Conservation (phyloP, 2,329 filamentous ascomycete species). For the Colletotrichum sp. region DNA sequence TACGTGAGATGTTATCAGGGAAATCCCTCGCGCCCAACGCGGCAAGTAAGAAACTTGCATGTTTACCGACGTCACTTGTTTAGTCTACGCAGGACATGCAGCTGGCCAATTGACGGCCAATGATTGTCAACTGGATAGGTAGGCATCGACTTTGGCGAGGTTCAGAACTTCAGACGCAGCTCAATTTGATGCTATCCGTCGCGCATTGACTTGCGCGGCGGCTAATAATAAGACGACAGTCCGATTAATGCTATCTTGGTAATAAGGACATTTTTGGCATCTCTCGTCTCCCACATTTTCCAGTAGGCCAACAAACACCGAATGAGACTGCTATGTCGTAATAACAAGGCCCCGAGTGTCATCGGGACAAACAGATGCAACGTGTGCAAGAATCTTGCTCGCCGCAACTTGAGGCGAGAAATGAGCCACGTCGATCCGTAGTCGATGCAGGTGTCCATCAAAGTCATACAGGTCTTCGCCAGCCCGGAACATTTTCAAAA, state of each 20-base stretch:
- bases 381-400: neutral
- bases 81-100: neutral
- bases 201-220: neutral
- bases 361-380: neutral
- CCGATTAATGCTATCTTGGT: neutral
- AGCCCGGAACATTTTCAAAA: neutral
- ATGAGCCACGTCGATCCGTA: neutral
- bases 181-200: neutral
- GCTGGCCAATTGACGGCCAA: neutral
- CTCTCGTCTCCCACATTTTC: neutral
- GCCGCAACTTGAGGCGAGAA: neutral
- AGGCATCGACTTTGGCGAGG: neutral
- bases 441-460: neutral
- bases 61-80: neutral
- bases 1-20: neutral
- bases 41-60: neutral
- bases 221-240: neutral
- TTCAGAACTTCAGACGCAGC: neutral
- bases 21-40: constrained; percentile 1
- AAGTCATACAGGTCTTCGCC: neutral
- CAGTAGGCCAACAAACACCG: neutral
- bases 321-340: neutral
- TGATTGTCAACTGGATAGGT: fast-evolving
- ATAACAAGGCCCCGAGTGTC: neutral
- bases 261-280: neutral